Conservation (phyloP, 225 moss, liverwort and hornwort species). For the Climacium dendroides region DNA sequence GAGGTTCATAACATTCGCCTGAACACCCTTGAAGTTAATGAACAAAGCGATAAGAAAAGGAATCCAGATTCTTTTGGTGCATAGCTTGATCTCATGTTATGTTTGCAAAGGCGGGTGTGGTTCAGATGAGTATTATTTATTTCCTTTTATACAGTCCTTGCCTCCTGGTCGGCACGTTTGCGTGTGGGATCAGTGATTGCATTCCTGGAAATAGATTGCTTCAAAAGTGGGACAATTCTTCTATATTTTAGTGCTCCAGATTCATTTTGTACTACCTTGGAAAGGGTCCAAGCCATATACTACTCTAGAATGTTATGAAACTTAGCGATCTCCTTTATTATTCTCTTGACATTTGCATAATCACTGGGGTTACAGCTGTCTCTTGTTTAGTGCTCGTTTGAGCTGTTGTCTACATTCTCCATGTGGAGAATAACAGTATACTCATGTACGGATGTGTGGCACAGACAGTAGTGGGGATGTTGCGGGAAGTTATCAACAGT, state of each 20-base stretch:
- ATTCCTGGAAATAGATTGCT: not conserved
- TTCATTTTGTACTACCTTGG: not conserved
- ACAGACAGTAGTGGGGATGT: slow-evolving; percentile 98
- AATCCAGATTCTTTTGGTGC: not conserved
- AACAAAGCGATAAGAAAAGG: not conserved
- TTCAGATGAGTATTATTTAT: not conserved
- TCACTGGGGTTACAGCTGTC: not conserved
- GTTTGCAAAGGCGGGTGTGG: not conserved
- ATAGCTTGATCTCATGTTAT: not conserved
- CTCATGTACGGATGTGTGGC: not conserved
- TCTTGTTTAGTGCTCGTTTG: not conserved
- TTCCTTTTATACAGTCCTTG: not conserved
- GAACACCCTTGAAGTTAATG: not conserved
- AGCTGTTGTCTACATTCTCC: not conserved
- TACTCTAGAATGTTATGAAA: not conserved
- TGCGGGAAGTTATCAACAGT: slow-evolving; percentile 83
- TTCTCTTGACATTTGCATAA: not conserved
- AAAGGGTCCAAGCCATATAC: not conserved
- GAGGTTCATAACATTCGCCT: not conserved
- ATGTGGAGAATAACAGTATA: not conserved
- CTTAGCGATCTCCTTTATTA: not conserved
- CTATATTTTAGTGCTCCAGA: not conserved
- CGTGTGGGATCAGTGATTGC: not conserved
- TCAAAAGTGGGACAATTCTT: not conserved
- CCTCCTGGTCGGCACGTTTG: not conserved